Base-by-base conservation (phyloP, 2,329 filamentous ascomycete species). In the Ascochyta koolunga region DNA sequence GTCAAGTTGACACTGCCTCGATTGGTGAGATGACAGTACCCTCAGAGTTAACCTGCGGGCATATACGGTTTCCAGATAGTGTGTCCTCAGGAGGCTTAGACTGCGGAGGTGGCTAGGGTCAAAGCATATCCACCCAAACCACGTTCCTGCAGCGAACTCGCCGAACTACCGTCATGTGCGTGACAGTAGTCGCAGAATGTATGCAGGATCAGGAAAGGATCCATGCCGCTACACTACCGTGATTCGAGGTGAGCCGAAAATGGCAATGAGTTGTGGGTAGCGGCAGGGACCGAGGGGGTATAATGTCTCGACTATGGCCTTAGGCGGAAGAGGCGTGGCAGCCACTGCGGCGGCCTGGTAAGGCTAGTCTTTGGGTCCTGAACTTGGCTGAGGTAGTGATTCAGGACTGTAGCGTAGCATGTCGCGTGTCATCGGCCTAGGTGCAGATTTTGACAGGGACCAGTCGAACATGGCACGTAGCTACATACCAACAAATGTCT, bases 91-190 rank as follows among this genome's bases (percentile, higher is more conserved):
- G n/a, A n/a, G 27, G 58, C 44, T 42, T 53, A 57, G 59, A 58
- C 55, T 46, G 60, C 50, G 50, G 57, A 58, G 51, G 39, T 49
- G 39, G 50, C 48, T 36, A 61, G 50, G 33, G 36, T 55, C 39
- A 43, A 44, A 52, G 46, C 48, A 33, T 24, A 40, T 52, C 41
- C 36, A 50, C 52, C 48, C 33, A 50, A 43, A 41, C 50, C 50
- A 50, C 42, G 58, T 64, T 54, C 56, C 60, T 65, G 62, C 64
- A 66, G 59, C 32, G 62, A n/a, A n/a, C n/a, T n/a, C n/a, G n/a
- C n/a, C n/a, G n/a, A n/a, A 59, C 56, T 38, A 47, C 35, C 59
- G 44, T 56, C 56, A 47, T 50, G 50, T 54, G 58, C 63, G 65
- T 61, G 62, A 66, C 61, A 49, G 53, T 42, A 55, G 61, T 60